phyloP scores from a whole-genome alignment of 2,329 filamentous ascomycete genomes.

The Cladobotryum mycophilum region DNA sequence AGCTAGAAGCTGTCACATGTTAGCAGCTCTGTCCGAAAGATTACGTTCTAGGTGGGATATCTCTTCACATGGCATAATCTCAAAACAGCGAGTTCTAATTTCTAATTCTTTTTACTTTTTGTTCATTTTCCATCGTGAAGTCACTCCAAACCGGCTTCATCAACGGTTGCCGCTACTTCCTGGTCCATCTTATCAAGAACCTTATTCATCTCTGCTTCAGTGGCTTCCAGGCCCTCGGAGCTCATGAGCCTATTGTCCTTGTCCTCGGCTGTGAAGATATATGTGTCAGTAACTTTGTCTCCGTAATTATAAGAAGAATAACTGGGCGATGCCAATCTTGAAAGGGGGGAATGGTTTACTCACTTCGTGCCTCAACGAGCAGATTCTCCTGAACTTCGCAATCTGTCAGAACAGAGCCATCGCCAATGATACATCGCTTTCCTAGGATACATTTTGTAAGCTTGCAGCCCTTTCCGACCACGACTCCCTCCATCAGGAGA shows the following conservation, averaged over 20 bases:
- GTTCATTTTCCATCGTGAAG: not conserved
- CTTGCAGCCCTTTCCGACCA: slow-evolving; percentile 76
- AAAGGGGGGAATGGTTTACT: slow-evolving; percentile 26
- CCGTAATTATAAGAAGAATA: not conserved
- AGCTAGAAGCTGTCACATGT: too few relatives aligned
- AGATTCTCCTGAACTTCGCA: slow-evolving; percentile 91
- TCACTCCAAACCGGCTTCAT: slow-evolving; percentile 15
- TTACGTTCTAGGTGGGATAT: too few relatives aligned
- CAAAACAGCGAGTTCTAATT: not conserved
- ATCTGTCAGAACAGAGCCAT: slow-evolving; percentile 71
- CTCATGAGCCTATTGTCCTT: slow-evolving; percentile 64
- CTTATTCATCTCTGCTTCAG: slow-evolving; percentile 54
- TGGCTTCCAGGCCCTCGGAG: slow-evolving; percentile 59
- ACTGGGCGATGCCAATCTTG: too few relatives aligned
- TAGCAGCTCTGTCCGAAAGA: too few relatives aligned
- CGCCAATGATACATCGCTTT: slow-evolving; percentile 73
- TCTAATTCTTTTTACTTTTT: not conserved
- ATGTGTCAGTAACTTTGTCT: not conserved
- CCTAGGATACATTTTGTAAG: slow-evolving; percentile 85
- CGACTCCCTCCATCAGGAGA: slow-evolving; percentile 85
- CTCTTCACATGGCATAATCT: too few relatives aligned
- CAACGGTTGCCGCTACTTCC: slow-evolving; percentile 24
- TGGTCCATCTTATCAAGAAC: slow-evolving; percentile 39
- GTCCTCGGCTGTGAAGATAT: slow-evolving; percentile 48
- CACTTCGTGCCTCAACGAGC: slow-evolving; percentile 72